Evolutionary conservation across 345 rosid genomes (phyloP).

Genomic region (Brassica cretica): DNA sequence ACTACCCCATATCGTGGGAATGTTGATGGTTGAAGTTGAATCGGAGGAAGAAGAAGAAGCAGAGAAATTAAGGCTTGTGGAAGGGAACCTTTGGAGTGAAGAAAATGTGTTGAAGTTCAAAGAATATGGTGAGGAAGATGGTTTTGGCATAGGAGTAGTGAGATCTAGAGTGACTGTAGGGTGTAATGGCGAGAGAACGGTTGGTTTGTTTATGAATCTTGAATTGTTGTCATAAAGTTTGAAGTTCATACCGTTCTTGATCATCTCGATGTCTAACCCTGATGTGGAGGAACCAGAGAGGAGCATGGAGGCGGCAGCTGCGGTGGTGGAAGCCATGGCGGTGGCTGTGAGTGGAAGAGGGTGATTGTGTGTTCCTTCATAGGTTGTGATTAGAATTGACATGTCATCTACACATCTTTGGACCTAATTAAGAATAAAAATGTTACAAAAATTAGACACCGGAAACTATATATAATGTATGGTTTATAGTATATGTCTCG

Average conservation of each 20-base stretch:
- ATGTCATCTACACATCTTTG: slow-evolving; percentile 63
- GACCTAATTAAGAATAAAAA: slow-evolving; percentile 41
- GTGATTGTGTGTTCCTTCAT: slow-evolving; percentile 71
- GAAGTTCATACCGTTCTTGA: slow-evolving; percentile 2
- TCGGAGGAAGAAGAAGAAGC: slow-evolving; percentile 47
- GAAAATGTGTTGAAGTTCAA: slow-evolving; percentile 49
- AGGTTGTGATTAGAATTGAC: slow-evolving; percentile 66
- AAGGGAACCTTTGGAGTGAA: slow-evolving; percentile 47
- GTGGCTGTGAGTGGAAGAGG: slow-evolving; percentile 64
- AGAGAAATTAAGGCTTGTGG: slow-evolving; percentile 55
- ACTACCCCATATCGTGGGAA: slow-evolving; percentile 56
- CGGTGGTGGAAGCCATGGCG: slow-evolving; percentile 72
- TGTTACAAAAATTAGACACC: neutral
- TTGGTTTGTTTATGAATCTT: slow-evolving; percentile 37
- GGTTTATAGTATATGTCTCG: neutral
- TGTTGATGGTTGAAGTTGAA: slow-evolving; percentile 31
- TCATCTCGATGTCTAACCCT: slow-evolving; percentile 4
- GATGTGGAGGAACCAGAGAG: slow-evolving; percentile 50
- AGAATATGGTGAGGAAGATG: slow-evolving; percentile 45
- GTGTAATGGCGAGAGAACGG: slow-evolving; percentile 36
- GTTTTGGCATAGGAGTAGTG: slow-evolving; percentile 30
- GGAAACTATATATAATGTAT: neutral
- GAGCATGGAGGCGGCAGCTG: slow-evolving; percentile 69
- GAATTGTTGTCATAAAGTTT: slow-evolving; percentile 48
- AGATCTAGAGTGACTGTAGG: slow-evolving; percentile 79